A percentile compares a stretch with the other conserved stretches of the same genome.
Conservation (phyloP, 2,329 filamentous ascomycete species). For the Pezicula carpinea region DNA sequence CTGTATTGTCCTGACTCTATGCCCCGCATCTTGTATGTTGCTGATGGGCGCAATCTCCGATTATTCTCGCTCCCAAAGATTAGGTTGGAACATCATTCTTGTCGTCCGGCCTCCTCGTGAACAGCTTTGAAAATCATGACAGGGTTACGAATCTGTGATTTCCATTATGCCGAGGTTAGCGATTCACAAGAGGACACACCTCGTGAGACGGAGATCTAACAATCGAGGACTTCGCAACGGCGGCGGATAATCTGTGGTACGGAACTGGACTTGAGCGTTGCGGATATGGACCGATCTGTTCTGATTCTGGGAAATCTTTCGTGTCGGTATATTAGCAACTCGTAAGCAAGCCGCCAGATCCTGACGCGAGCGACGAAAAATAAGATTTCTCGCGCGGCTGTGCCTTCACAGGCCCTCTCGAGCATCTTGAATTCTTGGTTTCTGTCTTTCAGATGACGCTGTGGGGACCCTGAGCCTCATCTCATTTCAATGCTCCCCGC, state of each 20-base stretch:
- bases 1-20: neutral
- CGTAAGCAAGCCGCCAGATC: no score
- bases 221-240: neutral
- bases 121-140: no score
- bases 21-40: neutral
- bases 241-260: neutral
- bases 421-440: no score
- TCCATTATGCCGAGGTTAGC: no score
- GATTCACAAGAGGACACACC: neutral
- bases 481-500: neutral
- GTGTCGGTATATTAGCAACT: no score
- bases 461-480: neutral
- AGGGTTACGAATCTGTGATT: no score
- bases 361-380: no score
- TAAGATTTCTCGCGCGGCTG: no score
- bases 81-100: neutral
- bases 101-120: neutral
- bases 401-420: no score
- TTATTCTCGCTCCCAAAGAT: neutral
- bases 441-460: no score
- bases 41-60: neutral
- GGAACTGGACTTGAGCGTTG: neutral
- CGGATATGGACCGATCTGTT: no score
- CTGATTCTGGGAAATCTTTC: no score
- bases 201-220: slow-evolving; percentile 1